Evolutionary conservation across 2,329 filamentous ascomycete genomes (phyloP), one percentile per base, ranked within the genome.

Genomic region (Pseudomassariella vexata): DNA sequence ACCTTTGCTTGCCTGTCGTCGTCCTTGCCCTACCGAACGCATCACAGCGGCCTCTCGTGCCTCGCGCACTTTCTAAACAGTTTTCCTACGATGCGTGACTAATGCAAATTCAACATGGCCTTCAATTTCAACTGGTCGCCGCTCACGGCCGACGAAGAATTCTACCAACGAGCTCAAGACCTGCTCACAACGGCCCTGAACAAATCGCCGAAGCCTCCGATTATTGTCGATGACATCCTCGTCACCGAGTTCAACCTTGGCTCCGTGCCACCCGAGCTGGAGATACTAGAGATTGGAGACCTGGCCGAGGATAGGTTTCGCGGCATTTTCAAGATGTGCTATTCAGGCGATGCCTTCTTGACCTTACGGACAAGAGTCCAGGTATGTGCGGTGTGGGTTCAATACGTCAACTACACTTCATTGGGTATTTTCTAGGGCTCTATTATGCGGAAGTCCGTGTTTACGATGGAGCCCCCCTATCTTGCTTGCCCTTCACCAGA

Each of bases 51-150:
- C n/a, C n/a, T n/a, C n/a, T n/a, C n/a, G n/a, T n/a, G n/a, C n/a
- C n/a, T n/a, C n/a, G n/a, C n/a, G n/a, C n/a, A n/a, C n/a, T n/a
- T n/a, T n/a, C n/a, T n/a, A n/a, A n/a, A n/a, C n/a, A n/a, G n/a
- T n/a, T n/a, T 15, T 16, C 19, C 23, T 40, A 41, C 37, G 39
- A 52, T 52, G 49, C 42, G 41, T 38, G 42, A 40, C 28, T 48
- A 53, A 57, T 44, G 42, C 35, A 50, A 66, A 65, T 62, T 64
- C 62, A 71, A 65, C 63, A 98, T 98, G 92, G 92, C 92, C 49
- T 98, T 98, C 84, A 96, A 96, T 73, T 98, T 98, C 85, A 96
- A 96, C 86, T 98, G 92, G 92, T 95, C 88, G 76, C 92, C 92
- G 56, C 75, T 98, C 46, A 92, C 94, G 66, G 90, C 90, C 55